These are phyloP conservation scores for Citrus trifoliata DNA, from an alignment of 345 rosid species.

Conservation along the genomic window DNA sequence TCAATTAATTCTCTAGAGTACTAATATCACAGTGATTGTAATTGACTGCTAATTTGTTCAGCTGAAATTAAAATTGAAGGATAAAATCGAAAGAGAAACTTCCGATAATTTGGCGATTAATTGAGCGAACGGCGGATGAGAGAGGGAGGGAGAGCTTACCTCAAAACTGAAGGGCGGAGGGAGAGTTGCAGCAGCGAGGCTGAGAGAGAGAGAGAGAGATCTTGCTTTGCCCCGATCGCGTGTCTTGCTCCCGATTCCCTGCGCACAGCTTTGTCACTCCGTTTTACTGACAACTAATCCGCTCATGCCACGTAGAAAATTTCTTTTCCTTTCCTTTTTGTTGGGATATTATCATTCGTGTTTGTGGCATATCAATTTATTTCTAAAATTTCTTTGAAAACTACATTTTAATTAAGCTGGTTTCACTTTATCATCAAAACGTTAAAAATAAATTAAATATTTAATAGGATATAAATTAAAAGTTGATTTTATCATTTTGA, in stretches of 20 bases:
- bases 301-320: not conserved
- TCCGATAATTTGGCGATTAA: not conserved
- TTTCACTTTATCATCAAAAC: too few species aligned
- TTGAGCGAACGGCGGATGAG: not conserved
- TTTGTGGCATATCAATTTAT: too few species aligned
- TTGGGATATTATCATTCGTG: too few species aligned
- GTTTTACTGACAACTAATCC: not conserved
- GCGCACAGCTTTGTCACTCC: not conserved
- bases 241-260: not conserved
- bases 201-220: not conserved
- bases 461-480: too few species aligned
- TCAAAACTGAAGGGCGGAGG: not conserved
- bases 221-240: not conserved
- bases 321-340: too few species aligned
- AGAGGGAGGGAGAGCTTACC: not conserved
- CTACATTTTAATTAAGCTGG: too few species aligned
- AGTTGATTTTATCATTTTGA: too few species aligned
- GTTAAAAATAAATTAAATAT: too few species aligned
- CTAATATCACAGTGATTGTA: not conserved
- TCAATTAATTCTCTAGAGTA: too few species aligned
- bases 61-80: not conserved
- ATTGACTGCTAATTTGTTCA: too few species aligned
- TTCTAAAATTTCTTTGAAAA: too few species aligned
- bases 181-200: not conserved
- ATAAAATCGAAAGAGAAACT: not conserved